phyloP scores from a whole-genome alignment of 192 early-diverging fungal species.

The Gigaspora rosea region DNA sequence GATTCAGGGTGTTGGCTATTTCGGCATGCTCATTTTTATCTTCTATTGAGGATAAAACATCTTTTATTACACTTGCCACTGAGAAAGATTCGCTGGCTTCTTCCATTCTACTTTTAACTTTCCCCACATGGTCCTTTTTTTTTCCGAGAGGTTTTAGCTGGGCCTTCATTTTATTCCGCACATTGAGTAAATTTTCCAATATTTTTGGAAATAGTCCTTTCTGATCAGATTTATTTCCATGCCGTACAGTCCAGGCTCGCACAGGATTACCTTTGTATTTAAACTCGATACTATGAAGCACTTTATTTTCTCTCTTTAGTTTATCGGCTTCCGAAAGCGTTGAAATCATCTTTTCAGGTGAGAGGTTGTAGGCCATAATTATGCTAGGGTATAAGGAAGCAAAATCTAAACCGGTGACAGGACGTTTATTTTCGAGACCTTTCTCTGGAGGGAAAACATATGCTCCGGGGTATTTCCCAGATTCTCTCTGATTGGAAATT shows the following conservation, averaged over 20 bases:
- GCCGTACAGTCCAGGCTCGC: not conserved
- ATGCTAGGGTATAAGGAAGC: slow-evolving; percentile 5
- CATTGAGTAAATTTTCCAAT: no score
- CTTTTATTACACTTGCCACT: no score
- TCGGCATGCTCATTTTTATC: no score
- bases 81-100: no score
- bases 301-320: not conserved
- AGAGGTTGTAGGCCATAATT: slow-evolving; percentile 9
- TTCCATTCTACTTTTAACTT: no score
- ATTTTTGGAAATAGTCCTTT: no score
- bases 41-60: no score
- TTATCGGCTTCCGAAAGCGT: not conserved
- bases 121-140: no score
- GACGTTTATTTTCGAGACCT: slow-evolving; percentile 4
- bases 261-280: not conserved
- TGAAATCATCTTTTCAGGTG: slow-evolving; percentile 18
- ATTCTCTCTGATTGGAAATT: not conserved
- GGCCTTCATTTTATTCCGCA: not conserved
- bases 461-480: not conserved
- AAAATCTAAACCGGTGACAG: slow-evolving; percentile 11
- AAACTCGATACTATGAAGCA: slow-evolving; percentile 7
- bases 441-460: not conserved
- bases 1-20: no score
- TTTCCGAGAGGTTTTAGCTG: no score
- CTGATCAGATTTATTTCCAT: no score